These are phyloP conservation scores for Chrysopogon serrulatus DNA, from an alignment of 176 grass and related monocot species.

Conservation along the genomic window DNA sequence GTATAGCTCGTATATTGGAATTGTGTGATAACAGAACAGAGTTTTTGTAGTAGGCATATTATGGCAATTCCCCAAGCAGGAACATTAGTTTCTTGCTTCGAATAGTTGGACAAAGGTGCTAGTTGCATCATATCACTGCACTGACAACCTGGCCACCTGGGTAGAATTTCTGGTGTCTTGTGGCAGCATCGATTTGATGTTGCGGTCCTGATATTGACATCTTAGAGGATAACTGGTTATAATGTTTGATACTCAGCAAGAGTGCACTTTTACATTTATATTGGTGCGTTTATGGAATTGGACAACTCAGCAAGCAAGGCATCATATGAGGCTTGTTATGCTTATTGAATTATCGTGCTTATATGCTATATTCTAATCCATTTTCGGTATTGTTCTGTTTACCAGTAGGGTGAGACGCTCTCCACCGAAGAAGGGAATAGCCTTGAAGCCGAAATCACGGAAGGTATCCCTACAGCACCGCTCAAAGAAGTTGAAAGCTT, in stretches of 20 bases:
- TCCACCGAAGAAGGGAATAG: constrained; percentile 30
- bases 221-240: neutral
- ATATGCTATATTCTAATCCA: neutral
- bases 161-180: neutral
- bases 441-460: constrained; percentile 21
- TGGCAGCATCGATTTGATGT: neutral
- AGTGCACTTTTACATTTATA: neutral
- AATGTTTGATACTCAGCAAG: neutral
- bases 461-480: constrained; percentile 9
- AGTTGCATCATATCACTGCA: neutral
- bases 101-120: neutral
- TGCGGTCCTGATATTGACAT: neutral
- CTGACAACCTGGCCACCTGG: neutral
- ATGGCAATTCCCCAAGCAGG: neutral
- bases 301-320: neutral
- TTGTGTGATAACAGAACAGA: neutral
- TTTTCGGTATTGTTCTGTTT: neutral
- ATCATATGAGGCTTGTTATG: neutral
- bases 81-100: neutral
- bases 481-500: constrained; percentile 26
- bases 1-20: neutral
- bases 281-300: neutral
- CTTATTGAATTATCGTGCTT: neutral
- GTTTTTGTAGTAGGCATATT: neutral
- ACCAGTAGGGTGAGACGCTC: constrained; percentile 25